Base-by-base conservation (phyloP, 2,329 filamentous ascomycete species). In the Penicillium italicum region DNA sequence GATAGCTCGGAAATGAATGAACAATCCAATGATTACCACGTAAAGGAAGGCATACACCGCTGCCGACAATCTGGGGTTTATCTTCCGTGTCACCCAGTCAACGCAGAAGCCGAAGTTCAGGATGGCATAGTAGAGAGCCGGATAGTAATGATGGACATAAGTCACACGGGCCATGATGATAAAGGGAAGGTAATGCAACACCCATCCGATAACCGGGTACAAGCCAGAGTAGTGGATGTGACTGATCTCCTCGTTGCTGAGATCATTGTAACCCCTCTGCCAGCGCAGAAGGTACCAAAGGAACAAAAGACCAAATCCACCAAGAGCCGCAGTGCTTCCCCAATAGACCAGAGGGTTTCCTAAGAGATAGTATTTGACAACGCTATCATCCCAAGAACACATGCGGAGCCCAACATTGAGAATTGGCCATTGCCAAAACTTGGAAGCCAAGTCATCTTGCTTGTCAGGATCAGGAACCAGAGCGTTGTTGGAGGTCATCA, bases 401-500 rank as follows among this genome's bases (percentile, higher is more conserved):
- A 99, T 99, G 59, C 95, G 89, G 52, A 99, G 85, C 72, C 94
- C 94, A 55, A 97, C 94, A 68, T 97, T 82, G 38, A 99, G 85
- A 61, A 99, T 85, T 20, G 94, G 94, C 94, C 94, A 99, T 77
- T 99, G 92, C 94, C 94, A 99, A 81, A 92, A 97, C 63, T 91
- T 82, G 14, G 94, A 99, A 31, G 94, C 94, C 45, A 99, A 85
- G 69, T 99, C 94, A 69, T 99, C 94, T 75, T 99, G 94, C 83
- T 99, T 99, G 74, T 99, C 94, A 5, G 94, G 93, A 69, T 99
- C 94, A 4, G 94, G 94, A 20, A 99, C 91, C 43, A 99, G 85
- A 24, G 94, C 94, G 71, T 99, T 99, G 82, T 99, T 99, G 37
- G 94, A 97, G 4, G 94, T 99, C 93, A 97, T 97, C 94, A 99